A percentile compares a stretch with the other conserved stretches of the same genome.
Conservation (phyloP, 345 rosid species). For the Rhodomyrtus tomentosa region DNA sequence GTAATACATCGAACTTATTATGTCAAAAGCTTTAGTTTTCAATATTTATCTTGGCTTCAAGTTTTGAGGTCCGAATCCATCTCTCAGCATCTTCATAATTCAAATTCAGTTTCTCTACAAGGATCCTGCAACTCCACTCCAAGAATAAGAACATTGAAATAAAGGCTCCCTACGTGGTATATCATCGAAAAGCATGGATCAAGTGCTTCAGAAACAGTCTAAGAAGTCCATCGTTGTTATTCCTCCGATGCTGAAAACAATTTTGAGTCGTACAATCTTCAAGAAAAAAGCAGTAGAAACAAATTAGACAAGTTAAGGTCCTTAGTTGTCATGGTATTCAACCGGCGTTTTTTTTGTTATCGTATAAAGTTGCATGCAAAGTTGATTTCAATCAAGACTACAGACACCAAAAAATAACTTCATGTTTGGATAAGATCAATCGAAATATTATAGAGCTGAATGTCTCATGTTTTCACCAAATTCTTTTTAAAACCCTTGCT, state of each 20-base stretch:
- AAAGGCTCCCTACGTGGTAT: background rate
- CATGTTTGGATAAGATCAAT: background rate
- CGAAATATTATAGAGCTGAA: background rate
- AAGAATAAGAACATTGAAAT: background rate
- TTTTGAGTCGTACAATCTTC: background rate
- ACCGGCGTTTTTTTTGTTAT: background rate
- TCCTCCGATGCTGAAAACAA: background rate
- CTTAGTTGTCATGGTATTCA: background rate
- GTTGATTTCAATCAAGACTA: background rate
- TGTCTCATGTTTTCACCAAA: background rate
- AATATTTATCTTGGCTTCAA: constrained; percentile 66
- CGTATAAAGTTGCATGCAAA: background rate
- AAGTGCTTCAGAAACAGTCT: background rate
- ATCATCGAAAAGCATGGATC: background rate
- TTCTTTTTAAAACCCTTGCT: background rate
- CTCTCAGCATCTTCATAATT: constrained; percentile 91
- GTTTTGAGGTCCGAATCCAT: constrained; percentile 94
- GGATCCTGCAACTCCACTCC: constrained; percentile 35
- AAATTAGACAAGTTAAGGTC: too few relatives aligned
- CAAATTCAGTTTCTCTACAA: constrained; percentile 86
- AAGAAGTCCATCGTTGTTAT: background rate
- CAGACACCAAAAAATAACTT: background rate
- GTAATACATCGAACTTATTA: background rate
- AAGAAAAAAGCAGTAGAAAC: too few relatives aligned
- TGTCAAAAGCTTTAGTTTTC: background rate